Evolutionary conservation across 2,329 filamentous ascomycete genomes (phyloP).

Genomic region (Aspergillus persii): DNA sequence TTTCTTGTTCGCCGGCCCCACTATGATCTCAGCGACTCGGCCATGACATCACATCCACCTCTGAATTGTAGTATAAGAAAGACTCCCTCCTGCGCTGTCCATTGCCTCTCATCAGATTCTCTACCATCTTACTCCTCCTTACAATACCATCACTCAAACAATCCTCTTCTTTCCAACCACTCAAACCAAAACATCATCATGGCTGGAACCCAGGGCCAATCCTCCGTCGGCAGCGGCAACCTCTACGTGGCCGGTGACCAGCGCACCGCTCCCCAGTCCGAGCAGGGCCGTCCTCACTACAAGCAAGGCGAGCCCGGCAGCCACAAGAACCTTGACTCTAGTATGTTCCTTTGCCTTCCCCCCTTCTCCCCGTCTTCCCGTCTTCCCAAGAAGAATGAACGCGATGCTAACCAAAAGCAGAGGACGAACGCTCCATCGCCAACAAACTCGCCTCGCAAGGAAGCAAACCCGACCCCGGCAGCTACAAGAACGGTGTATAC

Average conservation of each 20-base stretch:
- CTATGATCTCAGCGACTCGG: conserved; percentile 20
- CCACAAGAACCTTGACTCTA: conserved; percentile 68
- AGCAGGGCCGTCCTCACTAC: conserved; percentile 57
- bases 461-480: conserved; percentile 26
- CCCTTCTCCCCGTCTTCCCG: background rate
- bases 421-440: conserved; percentile 46
- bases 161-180: background rate
- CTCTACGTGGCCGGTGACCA: conserved; percentile 79
- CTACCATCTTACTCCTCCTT: background rate
- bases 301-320: conserved; percentile 70
- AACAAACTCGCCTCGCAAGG: conserved; percentile 42
- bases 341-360: conserved; percentile 44
- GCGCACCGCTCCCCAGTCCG: conserved; percentile 59
- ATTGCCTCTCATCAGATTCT: background rate
- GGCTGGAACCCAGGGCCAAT: conserved; percentile 41
- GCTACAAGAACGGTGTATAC: conserved; percentile 25
- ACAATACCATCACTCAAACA: background rate
- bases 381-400: background rate
- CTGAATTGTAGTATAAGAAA: conserved; percentile 9
- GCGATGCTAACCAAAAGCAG: conserved; percentile 20
- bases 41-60: conserved; percentile 12
- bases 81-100: background rate
- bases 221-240: conserved; percentile 63
- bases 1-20: conserved; percentile 6
- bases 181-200: conserved; percentile 17